Percentiles rank a stretch among this genome's conserved stretches.
Conservation (phyloP, 2,329 filamentous ascomycete species). For the Monosporascus sp. region DNA sequence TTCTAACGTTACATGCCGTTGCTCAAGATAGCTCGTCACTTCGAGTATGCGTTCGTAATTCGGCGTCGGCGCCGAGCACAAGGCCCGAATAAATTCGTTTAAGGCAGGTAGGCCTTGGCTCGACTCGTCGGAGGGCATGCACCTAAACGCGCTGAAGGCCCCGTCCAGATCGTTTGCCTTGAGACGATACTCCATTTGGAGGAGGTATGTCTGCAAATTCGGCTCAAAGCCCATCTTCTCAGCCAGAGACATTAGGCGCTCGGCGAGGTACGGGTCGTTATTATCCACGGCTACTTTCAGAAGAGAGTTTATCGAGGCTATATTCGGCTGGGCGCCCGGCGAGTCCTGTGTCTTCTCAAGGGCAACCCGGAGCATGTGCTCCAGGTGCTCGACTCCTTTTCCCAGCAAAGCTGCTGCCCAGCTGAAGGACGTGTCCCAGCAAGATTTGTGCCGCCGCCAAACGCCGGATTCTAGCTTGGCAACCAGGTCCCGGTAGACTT, state of each 20-base stretch:
- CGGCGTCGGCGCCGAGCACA: slow-evolving; percentile 57
- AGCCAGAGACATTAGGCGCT: slow-evolving; percentile 66
- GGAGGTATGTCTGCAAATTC: slow-evolving; percentile 64
- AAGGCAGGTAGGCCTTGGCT: slow-evolving; percentile 57
- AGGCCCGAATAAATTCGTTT: slow-evolving; percentile 66
- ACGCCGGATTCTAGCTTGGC: slow-evolving; percentile 27
- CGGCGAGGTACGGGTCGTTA: slow-evolving; percentile 65
- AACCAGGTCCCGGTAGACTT: slow-evolving; percentile 50
- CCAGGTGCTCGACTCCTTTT: slow-evolving; percentile 66
- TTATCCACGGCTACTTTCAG: slow-evolving; percentile 67
- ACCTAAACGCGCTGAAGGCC: slow-evolving; percentile 56
- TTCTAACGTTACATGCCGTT: slow-evolving; percentile 63
- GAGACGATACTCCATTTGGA: slow-evolving; percentile 74
- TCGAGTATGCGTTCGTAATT: slow-evolving; percentile 66
- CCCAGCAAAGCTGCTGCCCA: slow-evolving; percentile 68
- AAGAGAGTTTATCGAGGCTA: slow-evolving; percentile 69
- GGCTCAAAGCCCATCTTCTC: slow-evolving; percentile 59
- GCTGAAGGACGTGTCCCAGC: slow-evolving; percentile 69
- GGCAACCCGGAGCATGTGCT: slow-evolving; percentile 67
- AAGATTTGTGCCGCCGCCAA: slow-evolving; percentile 42
- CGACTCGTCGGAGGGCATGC: slow-evolving; percentile 52
- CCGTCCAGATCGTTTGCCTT: slow-evolving; percentile 66
- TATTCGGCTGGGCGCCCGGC: slow-evolving; percentile 52
- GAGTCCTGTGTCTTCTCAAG: slow-evolving; percentile 41
- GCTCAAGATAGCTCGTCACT: slow-evolving; percentile 68